phyloP scores from a whole-genome alignment of 139 green algal genomes.

The Gonium pectorale region DNA sequence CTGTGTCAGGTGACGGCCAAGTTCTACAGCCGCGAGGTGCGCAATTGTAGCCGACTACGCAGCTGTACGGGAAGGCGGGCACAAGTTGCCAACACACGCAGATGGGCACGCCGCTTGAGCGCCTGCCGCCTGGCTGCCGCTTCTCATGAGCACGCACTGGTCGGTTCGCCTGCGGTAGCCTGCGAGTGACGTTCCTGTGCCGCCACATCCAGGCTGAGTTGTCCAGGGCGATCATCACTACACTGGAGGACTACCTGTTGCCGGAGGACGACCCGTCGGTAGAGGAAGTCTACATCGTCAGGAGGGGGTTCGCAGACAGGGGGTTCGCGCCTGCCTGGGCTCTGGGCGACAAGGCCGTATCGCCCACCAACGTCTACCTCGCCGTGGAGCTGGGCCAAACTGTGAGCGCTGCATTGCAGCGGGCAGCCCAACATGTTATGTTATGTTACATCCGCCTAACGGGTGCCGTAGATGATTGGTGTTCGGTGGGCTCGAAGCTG shows the following conservation, averaged over 20 bases:
- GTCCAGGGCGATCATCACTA: too few relatives aligned
- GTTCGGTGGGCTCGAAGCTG: not conserved
- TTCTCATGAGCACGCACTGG: not conserved
- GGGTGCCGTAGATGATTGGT: not conserved
- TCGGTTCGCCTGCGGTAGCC: not conserved
- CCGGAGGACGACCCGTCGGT: not conserved
- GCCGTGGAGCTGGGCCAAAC: not conserved
- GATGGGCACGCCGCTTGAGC: too few relatives aligned
- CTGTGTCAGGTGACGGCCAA: not conserved
- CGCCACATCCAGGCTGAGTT: not conserved
- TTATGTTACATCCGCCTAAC: not conserved
- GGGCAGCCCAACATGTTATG: not conserved
- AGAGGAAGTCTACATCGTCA: not conserved
- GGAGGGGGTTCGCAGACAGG: not conserved
- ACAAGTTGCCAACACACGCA: too few relatives aligned
- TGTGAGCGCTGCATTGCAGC: not conserved
- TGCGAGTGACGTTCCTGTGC: not conserved
- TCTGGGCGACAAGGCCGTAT: not conserved
- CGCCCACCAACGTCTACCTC: not conserved
- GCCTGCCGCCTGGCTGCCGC: too few relatives aligned
- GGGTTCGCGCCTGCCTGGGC: not conserved
- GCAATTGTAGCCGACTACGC: too few relatives aligned
- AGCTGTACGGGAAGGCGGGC: not conserved
- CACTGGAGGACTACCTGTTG: not conserved
- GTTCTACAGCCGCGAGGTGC: not conserved